Evolutionary conservation across 495 filamentous ascomycete species (phyloP).

Genomic region (Penicillium ochrochloron): DNA sequence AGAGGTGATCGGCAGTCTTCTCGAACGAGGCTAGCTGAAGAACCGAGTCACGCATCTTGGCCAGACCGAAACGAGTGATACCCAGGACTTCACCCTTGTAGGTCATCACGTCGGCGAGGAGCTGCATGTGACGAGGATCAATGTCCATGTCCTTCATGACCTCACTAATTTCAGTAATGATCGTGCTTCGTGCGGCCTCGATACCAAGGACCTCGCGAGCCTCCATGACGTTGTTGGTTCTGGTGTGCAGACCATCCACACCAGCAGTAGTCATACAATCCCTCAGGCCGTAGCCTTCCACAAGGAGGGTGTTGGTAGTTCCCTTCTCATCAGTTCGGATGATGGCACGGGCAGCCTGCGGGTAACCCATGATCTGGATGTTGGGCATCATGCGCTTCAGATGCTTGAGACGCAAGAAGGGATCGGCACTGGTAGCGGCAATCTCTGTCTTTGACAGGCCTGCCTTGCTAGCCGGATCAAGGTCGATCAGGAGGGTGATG

Average conservation of each 20-base stretch:
- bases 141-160: constrained; percentile 96
- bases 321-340: constrained; percentile 75
- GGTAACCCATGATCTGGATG: constrained; percentile 84
- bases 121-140: constrained; percentile 97
- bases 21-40: constrained; percentile 96
- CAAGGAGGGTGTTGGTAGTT: constrained; percentile 69
- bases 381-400: constrained; percentile 80
- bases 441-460: constrained; percentile 60
- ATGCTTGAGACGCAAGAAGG: constrained; percentile 79
- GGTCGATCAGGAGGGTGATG: constrained; percentile 61
- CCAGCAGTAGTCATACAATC: constrained; percentile 92
- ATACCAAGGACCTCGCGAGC: constrained; percentile 92
- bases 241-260: constrained; percentile 71
- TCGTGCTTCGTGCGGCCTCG: constrained; percentile 86
- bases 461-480: constrained; percentile 58
- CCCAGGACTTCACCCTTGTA: constrained; percentile 98
- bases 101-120: constrained; percentile 98
- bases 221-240: constrained; percentile 90
- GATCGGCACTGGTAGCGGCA: constrained; percentile 61
- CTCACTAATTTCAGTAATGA: constrained; percentile 74
- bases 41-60: constrained; percentile 96
- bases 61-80: constrained; percentile 93
- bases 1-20: constrained; percentile 97
- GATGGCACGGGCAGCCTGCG: constrained; percentile 83
- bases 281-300: constrained; percentile 91